phyloP scores from a whole-genome alignment of 2,329 filamentous ascomycete species.

The Fusarium sp. region DNA sequence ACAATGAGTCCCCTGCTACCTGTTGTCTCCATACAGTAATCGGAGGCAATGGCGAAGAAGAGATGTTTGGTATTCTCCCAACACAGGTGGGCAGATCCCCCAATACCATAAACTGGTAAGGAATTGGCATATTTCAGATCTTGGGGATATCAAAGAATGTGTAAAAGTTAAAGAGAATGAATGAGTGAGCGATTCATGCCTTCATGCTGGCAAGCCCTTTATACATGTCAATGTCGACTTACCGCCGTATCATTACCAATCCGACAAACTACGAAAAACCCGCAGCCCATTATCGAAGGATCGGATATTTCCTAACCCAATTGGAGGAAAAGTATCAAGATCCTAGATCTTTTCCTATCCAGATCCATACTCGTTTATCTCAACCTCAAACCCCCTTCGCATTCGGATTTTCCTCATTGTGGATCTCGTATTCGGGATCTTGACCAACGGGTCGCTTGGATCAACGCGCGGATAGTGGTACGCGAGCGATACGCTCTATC shows the following conservation, averaged over 20 bases:
- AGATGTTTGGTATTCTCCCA: background rate
- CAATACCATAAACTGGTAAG: background rate
- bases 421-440: constrained; percentile 26
- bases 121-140: background rate
- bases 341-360: background rate
- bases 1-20: too few species aligned
- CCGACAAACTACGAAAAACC: background rate
- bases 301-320: background rate
- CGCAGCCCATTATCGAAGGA: background rate
- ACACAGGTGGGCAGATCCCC: background rate
- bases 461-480: background rate
- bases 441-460: background rate
- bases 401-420: constrained; percentile 18
- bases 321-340: background rate
- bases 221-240: background rate
- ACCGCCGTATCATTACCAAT: background rate
- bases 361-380: constrained; percentile 7
- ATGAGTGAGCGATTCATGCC: background rate
- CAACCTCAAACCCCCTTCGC: constrained; percentile 8
- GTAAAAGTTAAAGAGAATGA: background rate
- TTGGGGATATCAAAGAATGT: background rate
- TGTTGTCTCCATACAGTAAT: too few species aligned
- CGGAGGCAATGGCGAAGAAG: background rate
- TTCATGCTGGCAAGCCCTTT: background rate
- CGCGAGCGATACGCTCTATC: background rate